Conservation (phyloP, 352 stramenopile genomes). For the Globisporangium orthogonon region DNA sequence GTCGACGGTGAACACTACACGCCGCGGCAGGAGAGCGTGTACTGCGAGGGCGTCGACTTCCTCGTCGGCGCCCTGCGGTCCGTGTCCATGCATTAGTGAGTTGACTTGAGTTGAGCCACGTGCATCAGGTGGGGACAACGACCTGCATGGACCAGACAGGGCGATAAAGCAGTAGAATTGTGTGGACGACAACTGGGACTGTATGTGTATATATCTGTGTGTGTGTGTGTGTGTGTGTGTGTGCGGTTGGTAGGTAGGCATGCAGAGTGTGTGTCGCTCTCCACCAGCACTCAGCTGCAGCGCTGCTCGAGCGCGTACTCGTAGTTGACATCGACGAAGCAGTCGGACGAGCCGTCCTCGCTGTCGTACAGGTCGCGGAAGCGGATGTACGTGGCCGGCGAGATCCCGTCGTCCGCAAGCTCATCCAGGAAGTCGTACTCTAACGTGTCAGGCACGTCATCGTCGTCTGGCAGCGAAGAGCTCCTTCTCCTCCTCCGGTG, state of each 20-base stretch:
- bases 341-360: conserved; percentile 32
- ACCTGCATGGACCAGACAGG: too few relatives aligned
- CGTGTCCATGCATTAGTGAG: conserved; percentile 15
- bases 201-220: background rate
- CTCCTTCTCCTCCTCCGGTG: background rate
- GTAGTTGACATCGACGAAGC: conserved; percentile 71
- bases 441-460: conserved; percentile 28
- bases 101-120: too few relatives aligned
- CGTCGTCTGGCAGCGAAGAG: conserved; percentile 1
- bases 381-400: conserved; percentile 44
- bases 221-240: background rate
- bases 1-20: conserved; percentile 71
- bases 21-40: conserved; percentile 30
- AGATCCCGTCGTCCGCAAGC: conserved; percentile 39
- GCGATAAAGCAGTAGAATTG: too few relatives aligned
- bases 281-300: conserved; percentile 1
- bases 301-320: conserved; percentile 22
- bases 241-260: too few relatives aligned
- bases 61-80: conserved; percentile 39
- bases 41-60: conserved; percentile 59
- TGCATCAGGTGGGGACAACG: too few relatives aligned
- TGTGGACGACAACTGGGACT: too few relatives aligned
- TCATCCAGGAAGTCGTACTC: conserved; percentile 85
- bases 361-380: conserved; percentile 61
- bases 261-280: background rate